Evolutionary conservation across 306 rosid species (phyloP).

Genomic region (Ziziphus jujuba): DNA sequence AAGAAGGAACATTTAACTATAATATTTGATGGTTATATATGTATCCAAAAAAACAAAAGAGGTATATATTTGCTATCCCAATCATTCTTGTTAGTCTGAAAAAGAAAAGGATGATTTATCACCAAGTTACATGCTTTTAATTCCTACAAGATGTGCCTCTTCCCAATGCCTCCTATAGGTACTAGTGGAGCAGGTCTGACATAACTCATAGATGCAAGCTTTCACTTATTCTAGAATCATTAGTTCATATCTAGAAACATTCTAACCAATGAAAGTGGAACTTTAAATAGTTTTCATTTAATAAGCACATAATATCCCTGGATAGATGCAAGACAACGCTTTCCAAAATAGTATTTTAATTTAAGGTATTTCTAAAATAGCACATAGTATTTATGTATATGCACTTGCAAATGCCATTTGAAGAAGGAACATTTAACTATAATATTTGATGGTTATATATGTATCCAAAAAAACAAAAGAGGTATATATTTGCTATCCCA

Average conservation of each 20-base stretch:
- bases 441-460: neutral
- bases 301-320: neutral
- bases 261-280: neutral
- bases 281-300: neutral
- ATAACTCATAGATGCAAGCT: no score
- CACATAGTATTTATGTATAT: neutral
- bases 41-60: no score
- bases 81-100: no score
- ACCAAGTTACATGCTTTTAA: no score
- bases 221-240: neutral
- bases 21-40: neutral
- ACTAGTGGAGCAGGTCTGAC: no score
- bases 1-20: neutral
- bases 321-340: neutral
- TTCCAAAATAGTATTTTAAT: neutral
- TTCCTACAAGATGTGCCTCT: no score
- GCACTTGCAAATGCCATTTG: neutral
- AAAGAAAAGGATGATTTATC: no score
- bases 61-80: no score
- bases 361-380: neutral
- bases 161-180: no score
- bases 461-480: no score
- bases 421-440: neutral
- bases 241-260: conserved; percentile 3
- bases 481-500: no score